Conservation (phyloP, 306 rosid genomes). For the Adenanthera pavonina region DNA sequence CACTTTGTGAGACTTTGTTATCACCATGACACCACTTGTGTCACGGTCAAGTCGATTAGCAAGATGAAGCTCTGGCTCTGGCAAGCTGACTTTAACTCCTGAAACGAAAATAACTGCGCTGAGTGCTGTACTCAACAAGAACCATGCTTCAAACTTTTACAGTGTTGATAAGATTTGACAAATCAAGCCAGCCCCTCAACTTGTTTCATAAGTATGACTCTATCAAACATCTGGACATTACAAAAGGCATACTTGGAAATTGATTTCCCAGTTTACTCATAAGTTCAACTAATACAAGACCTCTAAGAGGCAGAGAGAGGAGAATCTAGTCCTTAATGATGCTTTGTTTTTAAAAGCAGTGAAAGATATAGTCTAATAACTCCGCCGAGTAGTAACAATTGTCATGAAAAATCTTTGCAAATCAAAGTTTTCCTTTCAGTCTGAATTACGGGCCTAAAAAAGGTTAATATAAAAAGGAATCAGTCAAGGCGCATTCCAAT, state of each 20-base stretch:
- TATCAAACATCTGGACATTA: background rate
- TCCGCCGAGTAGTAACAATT: background rate
- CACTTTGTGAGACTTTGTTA: constrained; percentile 82
- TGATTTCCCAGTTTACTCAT: background rate
- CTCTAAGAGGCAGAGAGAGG: background rate
- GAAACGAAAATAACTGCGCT: constrained; percentile 30
- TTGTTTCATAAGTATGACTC: background rate
- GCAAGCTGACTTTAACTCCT: constrained; percentile 42
- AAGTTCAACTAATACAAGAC: background rate
- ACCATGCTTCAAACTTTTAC: background rate
- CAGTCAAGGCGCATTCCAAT: background rate
- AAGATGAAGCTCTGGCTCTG: constrained; percentile 79
- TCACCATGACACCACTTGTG: constrained; percentile 78
- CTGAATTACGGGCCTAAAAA: background rate
- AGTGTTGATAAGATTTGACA: background rate
- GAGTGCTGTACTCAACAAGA: constrained; percentile 10
- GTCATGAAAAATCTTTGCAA: background rate
- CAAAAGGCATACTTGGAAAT: background rate
- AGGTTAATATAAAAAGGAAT: background rate
- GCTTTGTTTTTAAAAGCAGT: background rate
- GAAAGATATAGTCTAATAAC: background rate
- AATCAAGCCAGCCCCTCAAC: background rate
- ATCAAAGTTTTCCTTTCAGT: background rate
- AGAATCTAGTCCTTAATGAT: background rate
- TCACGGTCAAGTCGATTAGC: constrained; percentile 92